phyloP scores from a whole-genome alignment of 2,329 filamentous ascomycete species.

The Xylariomycetidae sp. region DNA sequence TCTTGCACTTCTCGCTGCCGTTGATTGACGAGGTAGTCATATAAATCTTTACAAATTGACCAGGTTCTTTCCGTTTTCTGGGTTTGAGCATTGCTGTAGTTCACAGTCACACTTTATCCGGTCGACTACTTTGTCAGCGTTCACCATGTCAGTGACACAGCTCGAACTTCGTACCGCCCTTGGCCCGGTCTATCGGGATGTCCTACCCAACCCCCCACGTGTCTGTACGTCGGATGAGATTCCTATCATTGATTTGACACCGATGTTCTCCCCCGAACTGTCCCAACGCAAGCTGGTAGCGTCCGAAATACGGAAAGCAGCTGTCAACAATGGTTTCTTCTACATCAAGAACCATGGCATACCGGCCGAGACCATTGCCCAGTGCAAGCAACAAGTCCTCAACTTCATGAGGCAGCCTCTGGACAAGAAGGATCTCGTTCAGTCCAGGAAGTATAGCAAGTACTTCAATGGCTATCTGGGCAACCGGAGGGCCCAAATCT shows the following conservation, averaged over 20 bases:
- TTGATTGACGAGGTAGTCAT: too few species aligned
- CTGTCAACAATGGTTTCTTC: conserved; percentile 48
- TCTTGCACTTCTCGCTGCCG: too few species aligned
- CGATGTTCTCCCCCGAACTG: conserved; percentile 31
- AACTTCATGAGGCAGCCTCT: conserved; percentile 43
- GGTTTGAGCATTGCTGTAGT: too few species aligned
- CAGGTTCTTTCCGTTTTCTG: too few species aligned
- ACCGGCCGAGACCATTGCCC: conserved; percentile 25
- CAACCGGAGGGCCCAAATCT: conserved; percentile 38
- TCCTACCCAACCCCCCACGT: conserved; percentile 22
- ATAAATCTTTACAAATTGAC: too few species aligned
- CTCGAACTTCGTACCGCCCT: conserved; percentile 27
- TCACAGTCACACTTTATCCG: too few species aligned
- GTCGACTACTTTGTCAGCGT: not conserved
- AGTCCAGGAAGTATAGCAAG: conserved; percentile 29
- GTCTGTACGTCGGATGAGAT: conserved; percentile 36
- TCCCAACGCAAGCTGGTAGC: conserved; percentile 34
- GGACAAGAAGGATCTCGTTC: conserved; percentile 35
- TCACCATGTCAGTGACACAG: conserved; percentile 21
- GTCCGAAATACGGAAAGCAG: conserved; percentile 35
- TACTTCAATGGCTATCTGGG: conserved; percentile 44
- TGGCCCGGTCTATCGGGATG: conserved; percentile 27
- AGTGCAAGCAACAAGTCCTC: conserved; percentile 26
- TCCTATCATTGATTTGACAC: conserved; percentile 46
- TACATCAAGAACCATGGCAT: conserved; percentile 48